A percentile compares a stretch with the other conserved stretches of the same genome.
Evolutionary conservation across 208 protist species (phyloP).

Genomic region (Trypanosoma lewisi): DNA sequence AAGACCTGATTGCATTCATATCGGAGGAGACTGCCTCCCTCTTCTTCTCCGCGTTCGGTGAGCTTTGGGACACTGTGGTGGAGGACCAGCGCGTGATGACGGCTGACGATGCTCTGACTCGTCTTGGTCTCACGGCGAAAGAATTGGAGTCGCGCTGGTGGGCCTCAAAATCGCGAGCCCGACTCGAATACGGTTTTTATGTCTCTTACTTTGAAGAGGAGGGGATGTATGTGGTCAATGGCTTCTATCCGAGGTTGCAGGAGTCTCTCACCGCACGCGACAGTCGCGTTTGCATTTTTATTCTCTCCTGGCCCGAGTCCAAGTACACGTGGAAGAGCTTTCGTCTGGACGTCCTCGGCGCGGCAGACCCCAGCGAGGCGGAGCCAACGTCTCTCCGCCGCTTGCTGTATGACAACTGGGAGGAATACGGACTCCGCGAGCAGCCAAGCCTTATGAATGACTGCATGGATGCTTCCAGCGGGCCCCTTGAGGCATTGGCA

Average conservation of each 20-base stretch:
- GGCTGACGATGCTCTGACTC: constrained; percentile 48
- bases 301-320: constrained; percentile 47
- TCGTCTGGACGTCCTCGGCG: constrained; percentile 46
- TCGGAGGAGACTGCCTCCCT: constrained; percentile 39
- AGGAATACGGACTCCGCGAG: constrained; percentile 38
- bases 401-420: constrained; percentile 39
- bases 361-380: constrained; percentile 45
- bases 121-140: constrained; percentile 26
- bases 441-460: constrained; percentile 43
- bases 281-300: constrained; percentile 29
- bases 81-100: constrained; percentile 56
- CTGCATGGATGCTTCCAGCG: constrained; percentile 46
- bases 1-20: constrained; percentile 31
- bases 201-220: constrained; percentile 35
- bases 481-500: constrained; percentile 73
- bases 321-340: constrained; percentile 49
- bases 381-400: constrained; percentile 37
- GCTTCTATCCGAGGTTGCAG: constrained; percentile 59
- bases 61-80: constrained; percentile 67
- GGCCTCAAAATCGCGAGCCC: constrained; percentile 14
- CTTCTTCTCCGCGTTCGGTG: constrained; percentile 54
- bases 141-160: constrained; percentile 48
- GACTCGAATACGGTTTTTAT: constrained; percentile 46
- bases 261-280: constrained; percentile 33
- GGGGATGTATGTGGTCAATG: constrained; percentile 73